Evolutionary conservation across 441 rosid species (phyloP).

Genomic region (Adansonia gregorii): DNA sequence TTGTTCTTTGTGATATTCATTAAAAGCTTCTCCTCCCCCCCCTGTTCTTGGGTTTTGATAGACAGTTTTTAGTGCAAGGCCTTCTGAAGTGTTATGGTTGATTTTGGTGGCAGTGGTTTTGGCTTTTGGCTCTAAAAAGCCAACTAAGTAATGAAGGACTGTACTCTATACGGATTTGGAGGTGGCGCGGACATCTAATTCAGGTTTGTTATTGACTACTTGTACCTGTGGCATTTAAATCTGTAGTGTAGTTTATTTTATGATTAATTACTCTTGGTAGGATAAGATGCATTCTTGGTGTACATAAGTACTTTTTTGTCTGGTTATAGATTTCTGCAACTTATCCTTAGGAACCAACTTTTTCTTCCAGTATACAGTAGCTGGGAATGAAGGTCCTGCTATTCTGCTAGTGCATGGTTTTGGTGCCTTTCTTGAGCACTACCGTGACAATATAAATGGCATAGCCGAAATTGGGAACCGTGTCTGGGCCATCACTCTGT

Average conservation of each 20-base stretch:
- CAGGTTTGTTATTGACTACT: slow-evolving; percentile 55
- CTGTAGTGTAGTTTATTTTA: slow-evolving; percentile 2
- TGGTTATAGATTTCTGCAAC: slow-evolving; percentile 21
- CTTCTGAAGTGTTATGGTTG: slow-evolving; percentile 30
- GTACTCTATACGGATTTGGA: slow-evolving; percentile 61
- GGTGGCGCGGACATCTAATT: slow-evolving; percentile 84
- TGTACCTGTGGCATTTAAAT: slow-evolving; percentile 12
- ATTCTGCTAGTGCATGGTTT: slow-evolving; percentile 90
- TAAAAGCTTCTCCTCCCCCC: background rate
- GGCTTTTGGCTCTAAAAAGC: slow-evolving; percentile 65
- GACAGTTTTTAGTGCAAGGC: slow-evolving; percentile 23
- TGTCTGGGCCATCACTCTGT: slow-evolving; percentile 76
- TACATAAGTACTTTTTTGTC: background rate
- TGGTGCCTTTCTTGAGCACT: slow-evolving; percentile 93
- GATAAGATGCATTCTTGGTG: slow-evolving; percentile 15
- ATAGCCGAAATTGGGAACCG: slow-evolving; percentile 60
- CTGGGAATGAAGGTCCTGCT: slow-evolving; percentile 73
- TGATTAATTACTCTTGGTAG: slow-evolving; percentile 15
- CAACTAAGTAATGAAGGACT: slow-evolving; percentile 39
- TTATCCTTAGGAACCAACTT: slow-evolving; percentile 18
- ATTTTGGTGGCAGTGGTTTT: slow-evolving; percentile 75
- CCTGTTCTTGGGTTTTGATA: background rate
- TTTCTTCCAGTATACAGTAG: slow-evolving; percentile 65
- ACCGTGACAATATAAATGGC: slow-evolving; percentile 63
- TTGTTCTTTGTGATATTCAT: slow-evolving; percentile 10